Conservation (phyloP, 352 stramenopile genomes). For the Globisporangium carolinianum region DNA sequence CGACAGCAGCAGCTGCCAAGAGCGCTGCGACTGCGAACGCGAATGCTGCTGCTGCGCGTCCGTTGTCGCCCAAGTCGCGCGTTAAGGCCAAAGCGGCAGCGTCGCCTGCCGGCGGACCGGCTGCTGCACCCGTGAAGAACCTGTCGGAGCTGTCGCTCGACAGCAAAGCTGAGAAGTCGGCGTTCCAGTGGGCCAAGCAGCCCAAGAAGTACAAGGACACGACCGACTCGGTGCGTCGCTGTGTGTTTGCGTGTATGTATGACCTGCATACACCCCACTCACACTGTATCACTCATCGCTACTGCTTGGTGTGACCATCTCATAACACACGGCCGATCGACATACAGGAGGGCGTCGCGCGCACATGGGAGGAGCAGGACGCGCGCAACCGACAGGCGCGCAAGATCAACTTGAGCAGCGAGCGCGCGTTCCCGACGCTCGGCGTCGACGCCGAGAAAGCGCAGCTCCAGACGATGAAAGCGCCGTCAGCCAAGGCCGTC, state of each 20-base stretch:
- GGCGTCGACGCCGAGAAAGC: conserved; percentile 39
- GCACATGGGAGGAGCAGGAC: conserved; percentile 69
- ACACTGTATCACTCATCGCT: no score
- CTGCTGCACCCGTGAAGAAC: conserved; percentile 29
- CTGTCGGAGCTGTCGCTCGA: conserved; percentile 58
- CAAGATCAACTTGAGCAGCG: conserved; percentile 63
- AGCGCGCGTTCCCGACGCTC: conserved; percentile 73
- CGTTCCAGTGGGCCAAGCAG: conserved; percentile 81
- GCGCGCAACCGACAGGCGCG: conserved; percentile 51
- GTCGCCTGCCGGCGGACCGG: conserved; percentile 6
- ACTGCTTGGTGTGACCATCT: neutral
- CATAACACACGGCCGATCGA: no score
- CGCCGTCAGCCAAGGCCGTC: conserved; percentile 44
- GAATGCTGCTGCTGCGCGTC: conserved; percentile 2
- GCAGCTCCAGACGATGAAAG: conserved; percentile 63
- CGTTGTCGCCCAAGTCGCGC: conserved; percentile 7
- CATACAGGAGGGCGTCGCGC: conserved; percentile 39
- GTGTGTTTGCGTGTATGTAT: neutral
- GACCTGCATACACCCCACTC: no score
- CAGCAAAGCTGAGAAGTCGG: conserved; percentile 41
- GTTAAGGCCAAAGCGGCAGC: conserved; percentile 15
- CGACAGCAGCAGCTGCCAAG: conserved; percentile 4
- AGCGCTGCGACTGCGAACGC: conserved; percentile 3
- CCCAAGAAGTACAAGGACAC: conserved; percentile 80
- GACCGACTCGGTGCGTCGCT: conserved; percentile 25